Evolutionary conservation across 495 filamentous ascomycete species (phyloP), one percentile per base, ranked within the genome.

Genomic region (Aspergillus ellipticus): DNA sequence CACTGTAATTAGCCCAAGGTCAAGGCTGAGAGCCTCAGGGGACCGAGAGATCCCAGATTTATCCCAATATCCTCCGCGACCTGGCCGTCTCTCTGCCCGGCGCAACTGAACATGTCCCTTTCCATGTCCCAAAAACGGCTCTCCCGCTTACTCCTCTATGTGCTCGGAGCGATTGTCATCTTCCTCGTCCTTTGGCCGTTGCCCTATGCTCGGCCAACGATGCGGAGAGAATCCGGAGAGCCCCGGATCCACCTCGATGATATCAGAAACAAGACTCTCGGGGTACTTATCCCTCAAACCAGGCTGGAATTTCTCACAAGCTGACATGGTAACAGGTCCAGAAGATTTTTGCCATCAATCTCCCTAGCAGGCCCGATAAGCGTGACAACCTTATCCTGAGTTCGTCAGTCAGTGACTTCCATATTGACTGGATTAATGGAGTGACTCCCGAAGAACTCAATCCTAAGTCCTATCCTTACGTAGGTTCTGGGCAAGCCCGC

Each of bases 281-380:
- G 66, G 33, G 66, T 67, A 52, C 20, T 43, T 53, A 13, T 42
- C 39, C 11, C 42, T 20, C 7, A 39, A 24, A 1, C 7, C 13
- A 8, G 0, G 3, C 42, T 16, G 28, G 16, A 42, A 19, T 17
- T 15, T 10, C 7, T 16, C 48, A 13, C 43, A 37, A 37, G n/a
- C 51, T 31, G 1, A 56, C 15, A 16, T 21, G 28, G n/a, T 29
- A 37, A n/a, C 28, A 86, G 83, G 85, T 87, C 58, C 63, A 80
- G 43, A 76, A 83, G 52, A 72, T 86, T 42, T 79, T 83, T 58
- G 81, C 79, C 42, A 74, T 87, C 47, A 85, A 81, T 56, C 69
- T 87, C 6, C 78, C 80, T 2, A 68, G 68, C 29, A 72, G 85
- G 33, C 73, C 75, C 19, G 85, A 88, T 60, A 80, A 84, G 37